Evolutionary conservation across 192 early-diverging fungal genomes (phyloP).

Genomic region (Entophlyctis luteolus): DNA sequence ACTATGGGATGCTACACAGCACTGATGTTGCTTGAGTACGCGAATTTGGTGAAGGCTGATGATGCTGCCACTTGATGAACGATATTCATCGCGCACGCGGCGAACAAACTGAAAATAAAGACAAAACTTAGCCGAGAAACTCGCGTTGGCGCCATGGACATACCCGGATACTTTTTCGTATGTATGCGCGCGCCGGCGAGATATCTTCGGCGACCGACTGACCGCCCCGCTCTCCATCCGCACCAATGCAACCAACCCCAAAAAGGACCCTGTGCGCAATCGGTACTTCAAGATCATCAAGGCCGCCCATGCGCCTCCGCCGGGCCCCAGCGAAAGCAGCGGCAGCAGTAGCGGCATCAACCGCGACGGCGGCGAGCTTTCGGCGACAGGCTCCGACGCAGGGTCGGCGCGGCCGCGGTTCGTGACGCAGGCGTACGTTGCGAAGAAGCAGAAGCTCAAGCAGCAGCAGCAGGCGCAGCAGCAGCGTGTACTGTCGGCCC

Average conservation of each 20-base stretch:
- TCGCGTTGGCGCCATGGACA: not conserved
- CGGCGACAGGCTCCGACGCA: not conserved
- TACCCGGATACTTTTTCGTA: constrained; percentile 12
- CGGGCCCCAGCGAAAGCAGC: not conserved
- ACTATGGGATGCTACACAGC: constrained; percentile 4
- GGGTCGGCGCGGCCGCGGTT: not conserved
- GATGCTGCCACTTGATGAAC: no score
- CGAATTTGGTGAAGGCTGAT: not conserved
- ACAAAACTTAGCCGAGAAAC: no score
- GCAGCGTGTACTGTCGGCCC: not conserved
- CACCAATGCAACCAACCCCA: not conserved
- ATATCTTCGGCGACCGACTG: not conserved
- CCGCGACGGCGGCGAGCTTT: not conserved
- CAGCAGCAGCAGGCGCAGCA: not conserved
- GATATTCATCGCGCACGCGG: no score
- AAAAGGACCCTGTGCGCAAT: not conserved
- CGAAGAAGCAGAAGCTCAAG: not conserved
- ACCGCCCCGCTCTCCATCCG: not conserved
- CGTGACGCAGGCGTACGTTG: not conserved
- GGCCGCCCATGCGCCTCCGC: not conserved
- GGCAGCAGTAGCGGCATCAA: no score
- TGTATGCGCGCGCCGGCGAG: not conserved
- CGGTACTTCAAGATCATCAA: constrained; percentile 19
- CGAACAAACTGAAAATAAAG: no score
- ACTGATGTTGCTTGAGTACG: not conserved